phyloP scores from a whole-genome alignment of 1,284 basidiomycete genomes.

The Rhodotorula sp. region DNA sequence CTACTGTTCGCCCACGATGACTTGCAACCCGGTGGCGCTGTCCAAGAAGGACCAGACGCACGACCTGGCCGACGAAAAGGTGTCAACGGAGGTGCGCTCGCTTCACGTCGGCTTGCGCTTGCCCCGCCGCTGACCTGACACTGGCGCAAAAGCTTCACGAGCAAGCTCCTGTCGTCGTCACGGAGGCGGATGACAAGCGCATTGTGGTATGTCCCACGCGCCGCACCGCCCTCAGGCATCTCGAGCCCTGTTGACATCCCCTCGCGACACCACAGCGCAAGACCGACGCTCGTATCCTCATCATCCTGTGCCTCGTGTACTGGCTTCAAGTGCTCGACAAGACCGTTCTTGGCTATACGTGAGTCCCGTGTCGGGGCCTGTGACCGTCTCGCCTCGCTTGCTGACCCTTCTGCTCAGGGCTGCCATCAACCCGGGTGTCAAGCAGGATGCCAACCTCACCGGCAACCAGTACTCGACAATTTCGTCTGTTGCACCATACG shows the following conservation, averaged over 20 bases:
- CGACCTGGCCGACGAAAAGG: conserved; percentile 6
- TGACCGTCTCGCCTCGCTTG: no score
- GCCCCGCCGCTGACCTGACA: background rate
- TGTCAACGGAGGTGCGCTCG: background rate
- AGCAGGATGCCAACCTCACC: conserved; percentile 10
- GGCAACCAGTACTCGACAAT: conserved; percentile 37
- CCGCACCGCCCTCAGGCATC: no score
- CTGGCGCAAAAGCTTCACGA: background rate
- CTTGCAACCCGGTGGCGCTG: no score
- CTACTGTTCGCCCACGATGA: no score
- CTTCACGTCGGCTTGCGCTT: no score
- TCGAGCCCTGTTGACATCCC: background rate
- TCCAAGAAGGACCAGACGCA: no score
- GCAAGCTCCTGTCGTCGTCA: background rate
- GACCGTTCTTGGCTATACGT: background rate
- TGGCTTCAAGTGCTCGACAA: conserved; percentile 5
- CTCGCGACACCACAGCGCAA: background rate
- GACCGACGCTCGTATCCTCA: conserved; percentile 4
- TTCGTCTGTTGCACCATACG: conserved; percentile 36
- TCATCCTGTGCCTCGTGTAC: background rate
- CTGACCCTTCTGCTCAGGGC: background rate
- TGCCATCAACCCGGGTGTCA: background rate
- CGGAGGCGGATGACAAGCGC: conserved; percentile 7
- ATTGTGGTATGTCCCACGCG: background rate
- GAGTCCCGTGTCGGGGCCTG: background rate